phyloP scores from a whole-genome alignment of 306 rosid genomes.

The Corylus heterophylla region DNA sequence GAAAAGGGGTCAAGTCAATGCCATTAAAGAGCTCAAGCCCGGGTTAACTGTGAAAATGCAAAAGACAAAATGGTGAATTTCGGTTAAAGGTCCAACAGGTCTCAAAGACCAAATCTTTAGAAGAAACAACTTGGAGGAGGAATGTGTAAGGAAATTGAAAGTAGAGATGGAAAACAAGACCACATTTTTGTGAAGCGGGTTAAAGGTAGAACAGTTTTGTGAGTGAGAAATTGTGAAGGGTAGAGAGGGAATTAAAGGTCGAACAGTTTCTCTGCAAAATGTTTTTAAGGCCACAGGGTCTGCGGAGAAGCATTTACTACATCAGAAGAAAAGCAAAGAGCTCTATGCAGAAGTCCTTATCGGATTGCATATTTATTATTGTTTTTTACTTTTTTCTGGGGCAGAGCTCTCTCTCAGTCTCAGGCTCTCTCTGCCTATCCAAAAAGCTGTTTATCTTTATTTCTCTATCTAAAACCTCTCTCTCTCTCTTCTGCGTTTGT shows the following conservation, averaged over 20 bases:
- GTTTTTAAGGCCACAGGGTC: constrained; percentile 33
- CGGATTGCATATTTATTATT: constrained; percentile 54
- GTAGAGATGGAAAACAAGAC: constrained; percentile 29
- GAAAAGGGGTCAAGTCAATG: constrained; percentile 41
- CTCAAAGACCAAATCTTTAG: constrained; percentile 1
- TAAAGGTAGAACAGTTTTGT: constrained; percentile 10
- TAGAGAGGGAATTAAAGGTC: constrained; percentile 26
- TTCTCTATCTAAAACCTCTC: constrained; percentile 23
- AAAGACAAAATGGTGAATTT: constrained; percentile 22
- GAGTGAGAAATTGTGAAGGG: neutral
- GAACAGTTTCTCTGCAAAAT: constrained; percentile 36
- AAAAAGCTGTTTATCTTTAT: constrained; percentile 23
- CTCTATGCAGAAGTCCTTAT: constrained; percentile 64
- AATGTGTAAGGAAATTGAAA: constrained; percentile 32
- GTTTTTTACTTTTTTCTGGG: constrained; percentile 22
- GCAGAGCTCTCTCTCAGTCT: neutral
- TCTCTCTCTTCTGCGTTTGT: constrained; percentile 11
- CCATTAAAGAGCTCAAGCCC: constrained; percentile 36
- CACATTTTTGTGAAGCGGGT: constrained; percentile 34
- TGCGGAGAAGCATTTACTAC: constrained; percentile 36
- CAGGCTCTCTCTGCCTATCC: constrained; percentile 26
- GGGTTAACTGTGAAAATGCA: constrained; percentile 30
- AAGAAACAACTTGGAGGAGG: neutral
- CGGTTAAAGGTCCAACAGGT: constrained; percentile 10
- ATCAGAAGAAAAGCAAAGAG: neutral